Evolutionary conservation across 2,329 filamentous ascomycete genomes (phyloP), one percentile per base, ranked within the genome.

Genomic region (Sarocladium oryzae): DNA sequence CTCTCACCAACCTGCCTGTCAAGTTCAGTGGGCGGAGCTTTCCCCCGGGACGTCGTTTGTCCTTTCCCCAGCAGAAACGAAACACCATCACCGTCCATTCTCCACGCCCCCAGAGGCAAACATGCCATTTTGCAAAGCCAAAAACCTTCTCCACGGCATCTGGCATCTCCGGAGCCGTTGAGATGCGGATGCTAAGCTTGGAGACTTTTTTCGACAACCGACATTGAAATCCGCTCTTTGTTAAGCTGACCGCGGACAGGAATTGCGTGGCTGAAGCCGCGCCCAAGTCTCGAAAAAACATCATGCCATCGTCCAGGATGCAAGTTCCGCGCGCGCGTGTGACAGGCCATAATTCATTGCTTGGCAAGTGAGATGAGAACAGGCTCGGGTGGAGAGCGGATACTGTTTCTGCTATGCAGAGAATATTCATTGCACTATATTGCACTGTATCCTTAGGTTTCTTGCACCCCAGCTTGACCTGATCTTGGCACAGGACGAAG

Each of bases 31-130:
- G 18, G 43, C 24, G 43, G 43, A 48, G 43, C 32, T 30, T 48
- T 33, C 43, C 32, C 43, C 43, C 43, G 26, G 43, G 43, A 48
- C 26, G 16, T 40, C 16, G 11, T 45, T 11, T 18, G n/a, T 30
- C 21, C 26, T 21, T 30, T 33, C 43, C 43, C 43, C 43, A 48
- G 24, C 16, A 33, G 26, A 48, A 48, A 48, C 24, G 43, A 48
- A 48, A 48, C 43, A 48, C 24, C 28, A 15, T 13, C 24, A 33
- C 26, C 26, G 10, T 9, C 28, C 10, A 24, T 32, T 18, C 43
- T 23, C 43, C 43, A 48, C 43, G 43, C 43, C 43, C 43, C 43
- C 43, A 33, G 26, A 33, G n/a, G 26, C 24, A 33, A 33, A 48
- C 26, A 48, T 48, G 43, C 43, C 43, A 48, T 30, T 48, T 15